Base-by-base conservation (phyloP, 2,329 filamentous ascomycete species). In the Tolypocladium inflatum region DNA sequence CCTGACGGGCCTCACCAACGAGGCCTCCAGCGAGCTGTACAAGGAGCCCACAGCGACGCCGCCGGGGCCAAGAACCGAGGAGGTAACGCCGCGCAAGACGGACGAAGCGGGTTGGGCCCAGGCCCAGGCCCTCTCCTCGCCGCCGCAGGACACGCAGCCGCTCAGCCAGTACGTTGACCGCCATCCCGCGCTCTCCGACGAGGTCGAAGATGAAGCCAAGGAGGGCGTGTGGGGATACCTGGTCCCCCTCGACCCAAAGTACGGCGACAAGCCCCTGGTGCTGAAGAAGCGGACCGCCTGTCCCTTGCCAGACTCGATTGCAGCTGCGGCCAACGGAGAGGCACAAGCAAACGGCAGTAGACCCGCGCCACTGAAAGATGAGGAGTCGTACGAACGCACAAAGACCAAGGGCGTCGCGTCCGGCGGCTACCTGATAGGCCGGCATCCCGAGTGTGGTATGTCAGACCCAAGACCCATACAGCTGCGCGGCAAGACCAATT, bases 191-290 rank as follows among this genome's bases (percentile, higher is more conserved):
- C 81, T 93, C 53, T 86, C 86, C 13, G 89, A 92, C 62, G 91
- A 96, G 58, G 89, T 95, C 4, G 84, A 92, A 62, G 89, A 96
- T 68, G 91, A 96, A 74, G 84, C 78, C 61, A 80, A 83, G 52
- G 89, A 96, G 70, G 91, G 91, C 10, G 91, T 97, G 1, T 99
- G 94, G 94, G 95, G 95, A 15, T 99, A 97, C 67, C 78, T 99
- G 6, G 84, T 96, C 57, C 91, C 93, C 2, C 76, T 96, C 30
- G 87, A 93, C 67, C 80, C 82, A 56, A 83, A 82, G 62, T 85
- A 87, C 57, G 87, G 72, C 48, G 85, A 73, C 75, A 88, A 71
- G 73, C 96, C 74, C 52, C 67, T 84, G 26, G 89, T 95, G 9
- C 72, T 99, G 71, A 88, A 83, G 73, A 90, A 85, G 67, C 82